These are phyloP conservation scores for Pythium phragmitis DNA, from an alignment of 352 stramenopile genomes.

Conservation along the genomic window DNA sequence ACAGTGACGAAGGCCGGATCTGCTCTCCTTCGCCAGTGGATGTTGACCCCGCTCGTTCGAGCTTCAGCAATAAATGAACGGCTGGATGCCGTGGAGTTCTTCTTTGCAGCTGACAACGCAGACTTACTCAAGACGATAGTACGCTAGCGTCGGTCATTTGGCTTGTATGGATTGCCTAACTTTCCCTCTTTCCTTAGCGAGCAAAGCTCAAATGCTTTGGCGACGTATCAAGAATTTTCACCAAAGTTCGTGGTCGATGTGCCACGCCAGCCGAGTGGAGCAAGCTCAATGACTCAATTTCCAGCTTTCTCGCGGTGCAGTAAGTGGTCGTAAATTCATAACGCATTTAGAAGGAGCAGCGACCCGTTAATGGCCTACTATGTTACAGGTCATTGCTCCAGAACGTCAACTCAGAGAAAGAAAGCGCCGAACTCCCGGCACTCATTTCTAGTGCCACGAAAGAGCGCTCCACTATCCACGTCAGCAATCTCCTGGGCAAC, in stretches of 20 bases:
- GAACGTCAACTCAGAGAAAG: constrained; percentile 3
- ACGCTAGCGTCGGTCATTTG: not conserved
- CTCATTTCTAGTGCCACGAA: constrained; percentile 34
- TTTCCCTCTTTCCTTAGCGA: constrained; percentile 30
- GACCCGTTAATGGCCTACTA: not conserved
- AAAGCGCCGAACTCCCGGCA: constrained; percentile 20
- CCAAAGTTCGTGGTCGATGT: constrained; percentile 58
- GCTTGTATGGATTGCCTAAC: not conserved
- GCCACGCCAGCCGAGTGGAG: constrained; percentile 70
- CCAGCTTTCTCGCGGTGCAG: constrained; percentile 59
- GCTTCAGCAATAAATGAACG: constrained; percentile 48
- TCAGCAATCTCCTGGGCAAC: constrained; percentile 81
- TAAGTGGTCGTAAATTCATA: constrained; percentile 32
- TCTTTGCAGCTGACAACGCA: constrained; percentile 45
- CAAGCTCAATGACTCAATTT: constrained; percentile 53
- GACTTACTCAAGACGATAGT: constrained; percentile 66
- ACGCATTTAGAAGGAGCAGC: not conserved
- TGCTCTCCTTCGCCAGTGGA: constrained; percentile 68
- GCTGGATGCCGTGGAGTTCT: constrained; percentile 58
- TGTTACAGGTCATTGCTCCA: constrained; percentile 19
- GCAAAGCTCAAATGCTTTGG: constrained; percentile 60
- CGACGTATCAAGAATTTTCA: constrained; percentile 64
- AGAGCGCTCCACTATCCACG: constrained; percentile 48
- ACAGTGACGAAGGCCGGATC: constrained; percentile 71
- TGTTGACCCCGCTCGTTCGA: constrained; percentile 70